Evolutionary conservation across 805 yeast species (phyloP).

Genomic region (Cyberlindnera bimundalis): DNA sequence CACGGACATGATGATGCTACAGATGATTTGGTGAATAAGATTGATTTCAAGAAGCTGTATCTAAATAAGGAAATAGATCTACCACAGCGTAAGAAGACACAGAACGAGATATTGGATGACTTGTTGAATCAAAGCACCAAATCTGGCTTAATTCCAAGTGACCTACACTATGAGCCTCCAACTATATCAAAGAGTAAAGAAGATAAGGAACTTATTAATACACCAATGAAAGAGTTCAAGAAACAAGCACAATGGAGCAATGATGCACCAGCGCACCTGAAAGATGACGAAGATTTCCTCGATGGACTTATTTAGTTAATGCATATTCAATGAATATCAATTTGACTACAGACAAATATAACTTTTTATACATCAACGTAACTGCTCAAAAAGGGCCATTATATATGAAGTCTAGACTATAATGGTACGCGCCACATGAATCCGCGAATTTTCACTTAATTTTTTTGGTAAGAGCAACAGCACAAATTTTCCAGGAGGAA

Average conservation of each 20-base stretch:
- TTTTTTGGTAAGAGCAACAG: conserved; percentile 12
- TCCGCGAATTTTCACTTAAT: conserved; percentile 1
- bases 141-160: too few relatives aligned
- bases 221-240: conserved; percentile 1
- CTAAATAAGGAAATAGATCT: conserved; percentile 13
- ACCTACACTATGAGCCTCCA: conserved; percentile 2
- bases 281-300: conserved; percentile 23
- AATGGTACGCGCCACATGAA: neutral
- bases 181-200: neutral
- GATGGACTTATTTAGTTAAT: conserved; percentile 19
- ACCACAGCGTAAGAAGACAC: conserved; percentile 10
- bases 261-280: conserved; percentile 19
- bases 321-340: neutral
- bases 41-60: conserved; percentile 22
- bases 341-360: too few relatives aligned
- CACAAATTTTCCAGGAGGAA: conserved; percentile 8
- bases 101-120: conserved; percentile 15
- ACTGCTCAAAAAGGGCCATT: too few relatives aligned
- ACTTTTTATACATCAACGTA: too few relatives aligned
- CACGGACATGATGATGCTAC: conserved; percentile 14
- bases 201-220: conserved; percentile 1
- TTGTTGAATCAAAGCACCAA: too few relatives aligned
- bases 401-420: too few relatives aligned
- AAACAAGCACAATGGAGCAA: conserved; percentile 3
- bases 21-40: conserved; percentile 14